A percentile compares a stretch with the other conserved stretches of the same genome.
phyloP scores from a whole-genome alignment of 1,284 basidiomycete genomes.

The Fomitopsis schrenkii region DNA sequence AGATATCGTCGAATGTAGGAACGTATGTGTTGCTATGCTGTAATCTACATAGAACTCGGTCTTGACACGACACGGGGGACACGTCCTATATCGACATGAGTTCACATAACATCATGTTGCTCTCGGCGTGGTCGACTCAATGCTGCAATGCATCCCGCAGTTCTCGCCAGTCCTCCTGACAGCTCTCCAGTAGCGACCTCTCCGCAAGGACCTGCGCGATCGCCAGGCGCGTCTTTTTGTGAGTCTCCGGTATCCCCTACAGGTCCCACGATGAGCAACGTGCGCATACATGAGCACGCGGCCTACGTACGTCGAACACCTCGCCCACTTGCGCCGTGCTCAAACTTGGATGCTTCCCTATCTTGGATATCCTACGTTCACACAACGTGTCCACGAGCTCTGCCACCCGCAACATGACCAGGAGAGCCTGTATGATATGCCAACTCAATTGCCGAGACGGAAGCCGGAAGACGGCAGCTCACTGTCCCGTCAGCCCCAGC shows the following conservation, averaged over 20 bases:
- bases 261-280: neutral
- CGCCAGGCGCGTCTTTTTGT: constrained; percentile 33
- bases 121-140: neutral
- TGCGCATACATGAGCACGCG: neutral
- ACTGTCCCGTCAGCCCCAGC: neutral
- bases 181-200: constrained; percentile 41
- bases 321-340: constrained; percentile 31
- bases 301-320: constrained; percentile 36
- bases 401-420: neutral
- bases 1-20: too few relatives aligned
- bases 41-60: too few relatives aligned
- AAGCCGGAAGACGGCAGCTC: neutral
- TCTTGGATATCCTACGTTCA: constrained; percentile 3
- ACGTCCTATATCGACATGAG: too few relatives aligned
- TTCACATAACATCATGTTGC: too few relatives aligned
- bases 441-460: neutral
- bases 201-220: constrained; percentile 37
- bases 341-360: constrained; percentile 12
- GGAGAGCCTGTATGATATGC: neutral
- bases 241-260: constrained; percentile 20
- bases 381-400: constrained; percentile 5
- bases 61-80: too few relatives aligned
- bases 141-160: constrained; percentile 7
- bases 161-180: constrained; percentile 35
- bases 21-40: too few relatives aligned